Base-by-base conservation (phyloP, 2,329 filamentous ascomycete species). In the Scleromitrula shiraiana region DNA sequence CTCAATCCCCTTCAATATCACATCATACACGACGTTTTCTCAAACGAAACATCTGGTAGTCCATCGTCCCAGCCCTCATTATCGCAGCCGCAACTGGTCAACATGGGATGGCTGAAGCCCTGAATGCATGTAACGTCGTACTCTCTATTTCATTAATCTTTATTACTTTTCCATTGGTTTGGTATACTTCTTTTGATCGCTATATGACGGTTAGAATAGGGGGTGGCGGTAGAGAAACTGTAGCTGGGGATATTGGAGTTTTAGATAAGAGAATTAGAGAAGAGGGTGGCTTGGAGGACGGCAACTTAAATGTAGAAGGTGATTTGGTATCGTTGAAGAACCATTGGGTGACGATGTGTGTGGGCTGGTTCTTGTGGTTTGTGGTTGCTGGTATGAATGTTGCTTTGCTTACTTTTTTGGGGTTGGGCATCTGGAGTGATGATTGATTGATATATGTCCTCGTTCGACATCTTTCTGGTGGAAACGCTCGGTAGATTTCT, bases 101-200 rank as follows among this genome's bases (percentile, higher is more conserved):
- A 22, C 64, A 77, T 0, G 86, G 86, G 0, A 70, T 94, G 3
- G 78, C 80, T 35, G 73, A 74, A 8, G 84, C 88, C 0, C 69
- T 94, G 23, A 85, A 83, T 22, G 88, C 75, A 0, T 82, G 76
- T 2, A 87, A 93, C 65, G 86, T 94, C 7, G 83, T 78, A 0
- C 70, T 94, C 12, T 87, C 82, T 56, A 75, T 90, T 12, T 83
- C 89, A n/a, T 64, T 95, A 49, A 88, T 88, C 0, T 89, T 94
- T 62, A 77, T 90, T 14, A 80, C 78, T 1, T 85, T 86, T 1
- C 88, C 88, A 3, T 69, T 94, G 24, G 82, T 94, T 48, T 94
- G 84, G 68, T 93, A 91, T 59, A 94, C 88, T 0, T 85, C 83
- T 56, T 75, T 81, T 35, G 76, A 80, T 55, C 79, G 80, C 60